A percentile compares a stretch with the other conserved stretches of the same genome.
Evolutionary conservation across 73 alveolate genomes (phyloP).

Genomic region (Paramecium tetraurelia): DNA sequence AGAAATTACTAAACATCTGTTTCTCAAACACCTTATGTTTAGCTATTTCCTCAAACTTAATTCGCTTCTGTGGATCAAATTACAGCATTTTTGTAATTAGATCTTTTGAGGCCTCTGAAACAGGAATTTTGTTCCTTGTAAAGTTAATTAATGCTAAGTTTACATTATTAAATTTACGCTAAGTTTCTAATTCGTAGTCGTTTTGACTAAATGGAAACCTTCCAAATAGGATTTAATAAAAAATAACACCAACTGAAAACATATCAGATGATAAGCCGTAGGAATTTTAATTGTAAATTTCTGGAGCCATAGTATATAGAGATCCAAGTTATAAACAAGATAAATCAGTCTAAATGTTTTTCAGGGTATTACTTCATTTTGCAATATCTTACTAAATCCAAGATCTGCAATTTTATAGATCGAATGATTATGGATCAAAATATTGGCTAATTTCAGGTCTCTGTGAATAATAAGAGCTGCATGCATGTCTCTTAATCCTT

Average conservation of each 20-base stretch:
- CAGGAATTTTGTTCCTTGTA: background rate
- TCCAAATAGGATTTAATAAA: background rate
- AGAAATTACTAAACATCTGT: background rate
- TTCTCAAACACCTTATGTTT: background rate
- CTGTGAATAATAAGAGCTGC: conserved; percentile 37
- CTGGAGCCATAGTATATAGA: conserved; percentile 16
- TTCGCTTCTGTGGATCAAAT: background rate
- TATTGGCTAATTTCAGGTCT: conserved; percentile 48
- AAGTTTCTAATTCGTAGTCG: background rate
- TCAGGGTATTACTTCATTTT: background rate
- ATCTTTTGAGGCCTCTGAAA: background rate
- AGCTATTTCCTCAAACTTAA: background rate
- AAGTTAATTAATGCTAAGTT: background rate
- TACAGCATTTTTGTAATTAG: background rate
- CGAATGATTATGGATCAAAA: background rate
- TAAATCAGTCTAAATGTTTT: background rate
- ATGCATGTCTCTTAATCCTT: conserved; percentile 26
- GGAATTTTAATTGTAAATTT: background rate
- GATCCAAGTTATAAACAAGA: background rate
- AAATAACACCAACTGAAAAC: background rate
- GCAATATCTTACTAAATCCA: background rate
- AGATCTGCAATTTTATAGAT: conserved; percentile 50
- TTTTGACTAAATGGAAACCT: background rate
- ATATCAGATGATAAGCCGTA: background rate
- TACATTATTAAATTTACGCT: background rate